phyloP scores from a whole-genome alignment of 805 yeast genomes.

The Ogataea wickerhamii region DNA sequence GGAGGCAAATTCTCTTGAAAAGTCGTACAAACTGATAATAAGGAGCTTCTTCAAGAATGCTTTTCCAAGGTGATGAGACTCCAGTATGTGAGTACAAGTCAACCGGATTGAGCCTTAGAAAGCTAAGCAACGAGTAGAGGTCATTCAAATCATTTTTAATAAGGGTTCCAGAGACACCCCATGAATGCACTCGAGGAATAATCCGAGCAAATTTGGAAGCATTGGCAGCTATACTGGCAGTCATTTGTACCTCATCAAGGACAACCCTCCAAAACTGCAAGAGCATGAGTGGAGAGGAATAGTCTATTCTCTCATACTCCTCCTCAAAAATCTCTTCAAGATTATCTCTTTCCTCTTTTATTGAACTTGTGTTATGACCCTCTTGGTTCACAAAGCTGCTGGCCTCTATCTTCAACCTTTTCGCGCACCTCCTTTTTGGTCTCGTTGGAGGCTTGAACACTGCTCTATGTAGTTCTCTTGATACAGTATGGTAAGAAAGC shows the following conservation, averaged over 20 bases:
- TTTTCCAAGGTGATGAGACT: conserved; percentile 27
- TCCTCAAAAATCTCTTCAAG: conserved; percentile 20
- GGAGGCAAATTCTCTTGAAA: conserved; percentile 53
- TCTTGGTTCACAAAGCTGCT: conserved; percentile 4
- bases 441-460: conserved; percentile 58
- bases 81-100: conserved; percentile 23
- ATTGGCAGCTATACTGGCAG: conserved; percentile 64
- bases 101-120: conserved; percentile 67
- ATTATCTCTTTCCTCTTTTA: conserved; percentile 16
- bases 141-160: conserved; percentile 65
- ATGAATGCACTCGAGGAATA: conserved; percentile 81
- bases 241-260: conserved; percentile 94
- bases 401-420: conserved; percentile 21
- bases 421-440: conserved; percentile 40
- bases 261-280: conserved; percentile 87
- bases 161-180: conserved; percentile 98
- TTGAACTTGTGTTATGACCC: conserved; percentile 1
- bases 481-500: conserved; percentile 68
- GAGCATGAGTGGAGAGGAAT: conserved; percentile 78
- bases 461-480: conserved; percentile 78
- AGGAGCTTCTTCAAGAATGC: conserved; percentile 24
- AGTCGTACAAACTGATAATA: conserved; percentile 44
- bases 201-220: conserved; percentile 78
- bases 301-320: conserved; percentile 40
- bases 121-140: conserved; percentile 65